These are phyloP conservation scores for Grigorovia yakushimaensis DNA, from an alignment of 805 yeast genomes.

Conservation along the genomic window DNA sequence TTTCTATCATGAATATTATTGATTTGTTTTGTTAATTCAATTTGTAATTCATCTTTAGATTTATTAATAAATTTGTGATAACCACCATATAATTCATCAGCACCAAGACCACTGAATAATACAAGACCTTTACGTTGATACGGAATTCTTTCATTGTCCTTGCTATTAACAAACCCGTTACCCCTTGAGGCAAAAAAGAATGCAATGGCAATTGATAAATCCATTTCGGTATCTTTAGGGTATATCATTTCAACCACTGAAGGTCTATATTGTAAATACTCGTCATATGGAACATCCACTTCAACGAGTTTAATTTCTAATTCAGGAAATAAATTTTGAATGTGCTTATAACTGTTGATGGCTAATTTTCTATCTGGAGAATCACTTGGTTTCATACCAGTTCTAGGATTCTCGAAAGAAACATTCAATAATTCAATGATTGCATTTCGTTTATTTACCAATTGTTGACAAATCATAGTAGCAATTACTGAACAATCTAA, in stretches of 20 bases:
- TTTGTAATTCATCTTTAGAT: conserved; percentile 36
- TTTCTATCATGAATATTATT: conserved; percentile 68
- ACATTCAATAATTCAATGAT: conserved; percentile 76
- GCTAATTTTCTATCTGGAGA: conserved; percentile 85
- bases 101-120: conserved; percentile 86
- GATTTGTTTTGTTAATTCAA: conserved; percentile 63
- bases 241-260: conserved; percentile 58
- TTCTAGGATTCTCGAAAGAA: conserved; percentile 84
- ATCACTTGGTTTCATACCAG: conserved; percentile 44
- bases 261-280: conserved; percentile 42
- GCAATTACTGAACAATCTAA: conserved; percentile 84
- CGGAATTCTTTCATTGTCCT: conserved; percentile 1
- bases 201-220: conserved; percentile 87
- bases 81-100: conserved; percentile 95
- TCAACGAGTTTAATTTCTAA: conserved; percentile 46
- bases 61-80: conserved; percentile 67
- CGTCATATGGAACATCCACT: conserved; percentile 62
- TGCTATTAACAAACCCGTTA: conserved; percentile 26
- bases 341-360: conserved; percentile 44
- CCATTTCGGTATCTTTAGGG: conserved; percentile 91
- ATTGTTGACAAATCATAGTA: conserved; percentile 32
- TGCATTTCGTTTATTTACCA: conserved; percentile 6
- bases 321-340: conserved; percentile 36
- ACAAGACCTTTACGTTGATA: conserved; percentile 56
- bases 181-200: conserved; percentile 83